Percentiles rank a stretch among this genome's conserved stretches.
phyloP scores from a whole-genome alignment of 306 rosid species.

The Corylus heterophylla region DNA sequence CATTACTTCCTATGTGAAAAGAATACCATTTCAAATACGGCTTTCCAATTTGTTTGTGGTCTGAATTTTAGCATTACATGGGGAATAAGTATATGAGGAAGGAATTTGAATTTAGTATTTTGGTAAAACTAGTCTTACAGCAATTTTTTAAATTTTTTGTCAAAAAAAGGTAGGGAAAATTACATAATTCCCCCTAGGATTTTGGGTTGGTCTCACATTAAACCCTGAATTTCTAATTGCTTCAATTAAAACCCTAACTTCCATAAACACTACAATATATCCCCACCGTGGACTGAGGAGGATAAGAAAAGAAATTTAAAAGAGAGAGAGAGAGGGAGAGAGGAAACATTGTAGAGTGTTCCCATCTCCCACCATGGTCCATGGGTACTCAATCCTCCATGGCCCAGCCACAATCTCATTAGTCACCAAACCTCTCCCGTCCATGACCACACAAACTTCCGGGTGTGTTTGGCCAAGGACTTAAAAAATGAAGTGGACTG shows the following conservation, averaged over 20 bases:
- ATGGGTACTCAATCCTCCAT: not conserved
- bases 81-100: not conserved
- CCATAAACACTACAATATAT: not conserved
- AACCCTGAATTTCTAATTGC: not conserved
- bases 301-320: not conserved
- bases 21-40: not conserved
- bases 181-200: no score
- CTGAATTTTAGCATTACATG: not conserved
- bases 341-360: not conserved
- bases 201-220: not conserved
- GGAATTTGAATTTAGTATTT: not conserved
- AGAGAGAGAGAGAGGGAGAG: not conserved
- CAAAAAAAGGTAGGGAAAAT: no score
- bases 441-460: no score
- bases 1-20: constrained; percentile 5
- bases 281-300: not conserved
- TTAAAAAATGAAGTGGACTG: no score
- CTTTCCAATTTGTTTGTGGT: not conserved
- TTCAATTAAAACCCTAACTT: not conserved
- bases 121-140: not conserved
- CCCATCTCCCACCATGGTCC: not conserved
- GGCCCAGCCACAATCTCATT: not conserved
- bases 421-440: no score
- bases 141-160: not conserved
- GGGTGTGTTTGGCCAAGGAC: no score